Base-by-base conservation (phyloP, 1,139 yeast genomes). In the Fermentozyma sake region DNA sequence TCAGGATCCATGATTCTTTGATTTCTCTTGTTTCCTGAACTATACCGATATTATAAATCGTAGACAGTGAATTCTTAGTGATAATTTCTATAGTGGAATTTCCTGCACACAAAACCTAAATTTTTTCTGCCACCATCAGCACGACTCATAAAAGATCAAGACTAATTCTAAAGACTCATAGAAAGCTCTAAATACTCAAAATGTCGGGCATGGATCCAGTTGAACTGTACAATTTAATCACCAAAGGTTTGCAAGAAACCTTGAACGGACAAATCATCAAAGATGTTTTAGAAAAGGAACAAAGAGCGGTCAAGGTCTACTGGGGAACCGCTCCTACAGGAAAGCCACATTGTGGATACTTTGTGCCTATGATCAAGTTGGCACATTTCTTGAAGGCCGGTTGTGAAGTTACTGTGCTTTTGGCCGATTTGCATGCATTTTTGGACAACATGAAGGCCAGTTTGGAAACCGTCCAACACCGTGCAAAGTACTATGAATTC, bases 361-460 rank as follows among this genome's bases (percentile, higher is more conserved):
- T 91, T 55, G 98, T 91, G 22, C 93, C 97, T 30, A 87, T 93
- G 97, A 80, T 93, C 38, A 91, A 93, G 59, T 61, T 93, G 46
- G 98, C 98, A 4, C 93, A 93, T 52, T 86, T 91, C 55, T 71
- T 93, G 55, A 81, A 79, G 49, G 98, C 99, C 6, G 98, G 97
- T 9, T 86, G 96, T 63, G 93, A 86, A 54, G 95, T 93, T 28
- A 87, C 79, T 2, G 93, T 93, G 6, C 72, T 93, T 36, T 58
- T 93, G 45, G 99, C 98, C n/a, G 98, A 93, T 52, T 68, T 93
- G 51, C 99, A 93, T 49, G 99, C 98, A 7, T 93, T 81, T 52
- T 73, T 93, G 54, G 99, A 93, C 54, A 93, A 91, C 66, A 89
- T 91, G 97, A 91, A 93, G 67, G 98, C 98, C 3, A 84, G 97